These are phyloP conservation scores for Schwanniomyces occidentalis DNA, from an alignment of 805 yeast species.

Conservation along the genomic window DNA sequence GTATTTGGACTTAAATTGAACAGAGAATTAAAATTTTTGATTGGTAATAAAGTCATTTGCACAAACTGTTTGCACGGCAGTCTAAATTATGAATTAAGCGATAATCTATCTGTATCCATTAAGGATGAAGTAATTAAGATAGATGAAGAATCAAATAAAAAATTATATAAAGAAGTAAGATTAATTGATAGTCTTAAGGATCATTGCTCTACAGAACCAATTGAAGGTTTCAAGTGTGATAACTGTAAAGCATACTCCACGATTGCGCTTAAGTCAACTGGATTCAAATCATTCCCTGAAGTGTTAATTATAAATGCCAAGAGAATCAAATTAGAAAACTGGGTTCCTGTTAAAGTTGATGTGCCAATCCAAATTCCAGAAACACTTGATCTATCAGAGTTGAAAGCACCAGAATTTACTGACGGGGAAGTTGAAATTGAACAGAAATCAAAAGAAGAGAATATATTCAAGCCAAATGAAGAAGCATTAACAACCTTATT, in stretches of 20 bases:
- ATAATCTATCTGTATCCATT: conserved; percentile 64
- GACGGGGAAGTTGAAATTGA: conserved; percentile 28
- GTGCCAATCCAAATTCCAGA: conserved; percentile 63
- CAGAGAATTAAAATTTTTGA: conserved; percentile 60
- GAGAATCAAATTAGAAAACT: conserved; percentile 79
- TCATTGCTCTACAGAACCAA: conserved; percentile 48
- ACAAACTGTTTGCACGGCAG: conserved; percentile 60
- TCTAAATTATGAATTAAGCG: conserved; percentile 54
- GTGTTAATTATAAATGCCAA: conserved; percentile 70
- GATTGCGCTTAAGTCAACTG: conserved; percentile 41
- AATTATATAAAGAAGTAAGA: conserved; percentile 48
- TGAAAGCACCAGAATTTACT: conserved; percentile 40
- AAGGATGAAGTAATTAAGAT: conserved; percentile 36
- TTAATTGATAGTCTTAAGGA: conserved; percentile 50
- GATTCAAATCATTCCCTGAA: conserved; percentile 68
- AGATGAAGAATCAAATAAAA: conserved; percentile 46
- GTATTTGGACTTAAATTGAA: conserved; percentile 48
- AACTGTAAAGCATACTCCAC: conserved; percentile 41
- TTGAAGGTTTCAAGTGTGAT: conserved; percentile 65
- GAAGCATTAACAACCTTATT: conserved; percentile 54
- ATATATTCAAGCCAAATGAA: conserved; percentile 53
- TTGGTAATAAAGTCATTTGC: conserved; percentile 64
- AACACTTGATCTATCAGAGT: conserved; percentile 39
- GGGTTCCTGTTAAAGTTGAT: conserved; percentile 85
- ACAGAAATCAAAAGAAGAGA: conserved; percentile 15